phyloP scores from a whole-genome alignment of 257 asterid species.

The Plantago ovata region DNA sequence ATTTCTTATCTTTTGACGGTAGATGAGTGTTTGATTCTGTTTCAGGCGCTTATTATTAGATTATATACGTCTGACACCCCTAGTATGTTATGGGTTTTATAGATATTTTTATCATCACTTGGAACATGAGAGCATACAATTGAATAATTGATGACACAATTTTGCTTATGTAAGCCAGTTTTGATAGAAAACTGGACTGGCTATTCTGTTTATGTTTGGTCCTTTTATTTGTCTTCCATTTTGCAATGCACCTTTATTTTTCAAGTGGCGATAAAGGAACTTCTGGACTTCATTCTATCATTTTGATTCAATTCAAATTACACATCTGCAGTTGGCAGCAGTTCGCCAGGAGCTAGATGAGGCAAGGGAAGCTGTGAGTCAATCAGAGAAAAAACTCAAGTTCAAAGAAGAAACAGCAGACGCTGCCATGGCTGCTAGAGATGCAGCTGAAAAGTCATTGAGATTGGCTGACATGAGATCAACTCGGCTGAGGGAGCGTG shows the following conservation, averaged over 20 bases:
- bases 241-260: not conserved
- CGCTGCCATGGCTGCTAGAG: slow-evolving; percentile 97
- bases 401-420: slow-evolving; percentile 92
- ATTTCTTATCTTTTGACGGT: not conserved
- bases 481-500: slow-evolving; percentile 77
- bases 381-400: slow-evolving; percentile 80
- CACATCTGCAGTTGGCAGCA: slow-evolving; percentile 59
- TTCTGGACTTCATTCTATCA: not conserved
- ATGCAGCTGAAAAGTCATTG: slow-evolving; percentile 92
- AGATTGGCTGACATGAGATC: slow-evolving; percentile 86
- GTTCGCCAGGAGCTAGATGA: slow-evolving; percentile 79
- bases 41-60: too few relatives aligned
- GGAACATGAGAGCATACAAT: not conserved
- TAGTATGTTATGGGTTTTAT: not conserved
- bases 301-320: slow-evolving; percentile 15
- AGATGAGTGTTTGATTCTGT: not conserved
- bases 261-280: not conserved
- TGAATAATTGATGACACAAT: not conserved
- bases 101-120: not conserved
- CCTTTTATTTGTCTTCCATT: not conserved
- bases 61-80: not conserved
- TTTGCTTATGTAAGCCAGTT: too few relatives aligned
- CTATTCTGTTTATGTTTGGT: not conserved
- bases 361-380: slow-evolving; percentile 64
- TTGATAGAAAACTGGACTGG: too few relatives aligned